A percentile compares a stretch with the other conserved stretches of the same genome.
Evolutionary conservation across 768 basidiomycete species (phyloP).

Genomic region (Tricholoma flavovirens): DNA sequence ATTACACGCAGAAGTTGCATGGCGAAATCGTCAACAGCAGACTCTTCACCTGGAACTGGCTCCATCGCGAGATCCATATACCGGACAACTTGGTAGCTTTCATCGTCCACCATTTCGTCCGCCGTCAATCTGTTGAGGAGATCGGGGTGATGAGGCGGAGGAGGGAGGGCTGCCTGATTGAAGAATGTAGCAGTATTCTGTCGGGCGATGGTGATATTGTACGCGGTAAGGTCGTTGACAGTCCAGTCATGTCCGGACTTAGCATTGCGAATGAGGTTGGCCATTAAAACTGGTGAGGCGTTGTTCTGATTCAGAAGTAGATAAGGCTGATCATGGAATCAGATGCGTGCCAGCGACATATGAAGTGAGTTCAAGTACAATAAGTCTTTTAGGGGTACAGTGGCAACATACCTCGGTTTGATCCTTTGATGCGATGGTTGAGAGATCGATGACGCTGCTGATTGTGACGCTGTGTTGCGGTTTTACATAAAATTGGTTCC

Average conservation of each 20-base stretch:
- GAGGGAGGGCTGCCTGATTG: neutral
- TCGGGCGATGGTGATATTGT: neutral
- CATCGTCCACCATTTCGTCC: conserved; percentile 5
- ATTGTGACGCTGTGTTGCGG: neutral
- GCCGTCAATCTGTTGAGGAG: neutral
- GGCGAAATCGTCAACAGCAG: conserved; percentile 31
- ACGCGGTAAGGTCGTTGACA: neutral
- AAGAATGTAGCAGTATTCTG: neutral
- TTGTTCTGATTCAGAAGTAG: neutral
- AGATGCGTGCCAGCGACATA: neutral
- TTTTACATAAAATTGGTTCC: neutral
- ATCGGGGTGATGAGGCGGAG: neutral
- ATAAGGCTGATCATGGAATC: neutral
- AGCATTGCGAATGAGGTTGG: neutral
- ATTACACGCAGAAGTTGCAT: conserved; percentile 20
- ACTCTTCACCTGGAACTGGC: conserved; percentile 16
- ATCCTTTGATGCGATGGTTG: neutral
- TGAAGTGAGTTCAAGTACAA: neutral
- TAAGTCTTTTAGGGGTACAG: neutral
- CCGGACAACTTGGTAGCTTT: conserved; percentile 9
- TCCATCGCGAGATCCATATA: conserved; percentile 19
- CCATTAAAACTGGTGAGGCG: neutral
- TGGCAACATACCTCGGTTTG: neutral
- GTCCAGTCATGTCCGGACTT: neutral
- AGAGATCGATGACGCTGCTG: neutral